Base-by-base conservation (phyloP, 2,329 filamentous ascomycete genomes). In the Xylaria sp. region DNA sequence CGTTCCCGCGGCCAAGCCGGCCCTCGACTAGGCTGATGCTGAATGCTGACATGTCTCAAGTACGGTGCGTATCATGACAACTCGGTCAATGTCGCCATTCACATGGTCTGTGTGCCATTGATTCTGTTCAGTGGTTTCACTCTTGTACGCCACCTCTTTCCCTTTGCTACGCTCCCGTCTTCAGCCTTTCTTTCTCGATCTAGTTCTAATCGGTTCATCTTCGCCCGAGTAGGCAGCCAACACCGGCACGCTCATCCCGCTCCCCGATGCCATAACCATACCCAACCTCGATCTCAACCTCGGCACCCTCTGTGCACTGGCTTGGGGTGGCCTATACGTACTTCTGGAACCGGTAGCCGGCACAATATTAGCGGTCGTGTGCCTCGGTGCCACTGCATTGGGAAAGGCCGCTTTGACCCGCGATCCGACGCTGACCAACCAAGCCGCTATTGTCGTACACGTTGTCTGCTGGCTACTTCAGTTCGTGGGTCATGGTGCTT, bases 331-430 rank as follows among this genome's bases (percentile, higher is more conserved):
- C 1, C 88, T 98, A 65, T 99, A 98, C 79, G 86, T 98, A 57
- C 88, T 99, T 25, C 91, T 99, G 77, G 96, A 99, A 79, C 96
- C 96, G 0, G 94, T 98, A 0, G 96, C 96, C 12, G 96, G 96
- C 60, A 90, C 89, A 12, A 83, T 92, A 34, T 84, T 97, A 51
- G 90, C 92, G 6, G 88, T 92, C 2, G 84, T 98, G 39, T 90
- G 97, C 69, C 83, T 98, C 52, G 91, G 84, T 23, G 89, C 88
- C 64, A 91, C 94, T 10, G 94, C 93, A 3, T 89, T 88, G 66
- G 88, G 88, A 68, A 97, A 97, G 80, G 88, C 94, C 75, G 84
- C 96, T 59, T 89, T 92, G 20, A 84, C 87, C 25, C 87, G 88
- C 34, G 79, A 86, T 72, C 79, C 86, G 5, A 81, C 82, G 37